A percentile compares a stretch with the other conserved stretches of the same genome.
Conservation (phyloP, 78 protist genomes). For the Parvularia atlantis region DNA sequence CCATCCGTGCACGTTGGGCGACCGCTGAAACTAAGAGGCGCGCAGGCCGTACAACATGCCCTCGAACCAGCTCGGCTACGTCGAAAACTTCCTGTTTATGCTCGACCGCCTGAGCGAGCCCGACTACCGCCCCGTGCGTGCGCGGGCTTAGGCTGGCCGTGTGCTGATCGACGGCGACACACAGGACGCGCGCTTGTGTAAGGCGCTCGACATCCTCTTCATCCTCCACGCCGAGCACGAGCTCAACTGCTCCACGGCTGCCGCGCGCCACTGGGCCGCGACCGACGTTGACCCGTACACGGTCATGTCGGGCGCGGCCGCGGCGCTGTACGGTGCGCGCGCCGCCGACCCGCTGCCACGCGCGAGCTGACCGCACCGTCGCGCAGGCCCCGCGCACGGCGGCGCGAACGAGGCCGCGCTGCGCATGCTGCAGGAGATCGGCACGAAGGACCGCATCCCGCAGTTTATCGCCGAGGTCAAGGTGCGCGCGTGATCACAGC, state of each 20-base stretch:
- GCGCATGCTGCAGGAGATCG: constrained; percentile 58
- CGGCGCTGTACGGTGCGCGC: constrained; percentile 77
- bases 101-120: constrained; percentile 26
- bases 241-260: constrained; percentile 70
- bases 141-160: neutral
- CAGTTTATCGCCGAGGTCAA: constrained; percentile 38
- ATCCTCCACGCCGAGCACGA: constrained; percentile 77
- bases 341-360: too few relatives aligned
- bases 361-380: too few relatives aligned
- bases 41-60: constrained; percentile 36
- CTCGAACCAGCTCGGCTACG: constrained; percentile 21
- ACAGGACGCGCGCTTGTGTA: constrained; percentile 41
- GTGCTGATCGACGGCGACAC: too few relatives aligned
- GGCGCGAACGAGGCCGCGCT: constrained; percentile 65
- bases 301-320: constrained; percentile 41
- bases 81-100: constrained; percentile 55
- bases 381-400: constrained; percentile 78
- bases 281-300: constrained; percentile 50
- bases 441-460: constrained; percentile 39
- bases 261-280: constrained; percentile 49
- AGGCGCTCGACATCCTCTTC: constrained; percentile 59
- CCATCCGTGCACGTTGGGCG: neutral
- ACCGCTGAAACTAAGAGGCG: too few relatives aligned
- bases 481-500: too few relatives aligned
- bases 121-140: neutral